Conservation (phyloP, 2,329 filamentous ascomycete species). For the Dichotomopilus funicola region DNA sequence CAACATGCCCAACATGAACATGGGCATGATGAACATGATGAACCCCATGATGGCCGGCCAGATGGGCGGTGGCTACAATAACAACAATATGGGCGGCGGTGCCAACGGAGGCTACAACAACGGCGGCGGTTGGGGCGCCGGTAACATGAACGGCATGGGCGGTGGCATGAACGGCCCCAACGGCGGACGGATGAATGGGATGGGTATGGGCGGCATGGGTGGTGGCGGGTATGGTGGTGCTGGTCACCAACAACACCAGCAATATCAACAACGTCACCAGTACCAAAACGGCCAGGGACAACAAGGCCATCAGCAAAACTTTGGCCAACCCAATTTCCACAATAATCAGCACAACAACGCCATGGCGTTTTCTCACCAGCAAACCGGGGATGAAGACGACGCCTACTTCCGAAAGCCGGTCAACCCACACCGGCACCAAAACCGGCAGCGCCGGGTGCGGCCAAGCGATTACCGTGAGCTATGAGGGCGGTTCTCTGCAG, state of each 20-base stretch:
- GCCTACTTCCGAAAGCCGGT: conserved; percentile 95
- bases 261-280: conserved; percentile 30
- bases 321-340: conserved; percentile 27
- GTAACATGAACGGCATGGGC: conserved; percentile 32
- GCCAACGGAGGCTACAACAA: conserved; percentile 20
- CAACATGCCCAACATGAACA: conserved; percentile 33
- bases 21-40: conserved; percentile 26
- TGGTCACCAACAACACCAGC: conserved; percentile 24
- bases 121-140: conserved; percentile 17
- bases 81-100: conserved; percentile 10
- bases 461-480: conserved; percentile 90
- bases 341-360: conserved; percentile 25
- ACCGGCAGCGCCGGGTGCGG: conserved; percentile 68
- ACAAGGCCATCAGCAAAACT: conserved; percentile 27
- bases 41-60: conserved; percentile 20
- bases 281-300: conserved; percentile 24
- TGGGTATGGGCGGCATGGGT: conserved; percentile 23
- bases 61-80: conserved; percentile 6
- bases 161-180: conserved; percentile 17
- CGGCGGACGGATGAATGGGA: conserved; percentile 32
- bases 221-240: conserved; percentile 15
- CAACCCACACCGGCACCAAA: conserved; percentile 86
- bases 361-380: conserved; percentile 38
- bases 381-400: conserved; percentile 73
- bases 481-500: conserved; percentile 50